phyloP scores from a whole-genome alignment of 1,139 yeast genomes.

The Taphrina wiesneri region DNA sequence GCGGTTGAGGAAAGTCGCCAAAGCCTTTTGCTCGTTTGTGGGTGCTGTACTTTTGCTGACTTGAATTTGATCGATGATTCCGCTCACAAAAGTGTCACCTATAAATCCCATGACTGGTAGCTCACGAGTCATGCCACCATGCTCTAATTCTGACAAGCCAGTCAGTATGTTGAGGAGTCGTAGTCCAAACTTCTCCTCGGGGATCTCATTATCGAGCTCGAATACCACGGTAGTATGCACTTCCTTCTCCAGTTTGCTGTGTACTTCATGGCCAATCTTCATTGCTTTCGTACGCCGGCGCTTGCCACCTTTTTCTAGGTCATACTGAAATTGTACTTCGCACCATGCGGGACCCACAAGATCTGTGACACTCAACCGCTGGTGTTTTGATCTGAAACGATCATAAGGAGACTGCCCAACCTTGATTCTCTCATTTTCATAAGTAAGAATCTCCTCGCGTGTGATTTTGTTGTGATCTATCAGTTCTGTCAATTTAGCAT shows the following conservation, averaged over 20 bases:
- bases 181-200: conserved; percentile 39
- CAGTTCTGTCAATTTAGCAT: not conserved
- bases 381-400: conserved; percentile 6
- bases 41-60: not conserved
- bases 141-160: conserved; percentile 33
- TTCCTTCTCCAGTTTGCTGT: conserved; percentile 36
- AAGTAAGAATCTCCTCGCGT: conserved; percentile 1
- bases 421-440: not conserved
- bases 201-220: conserved; percentile 17
- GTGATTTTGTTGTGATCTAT: conserved; percentile 5
- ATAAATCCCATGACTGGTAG: conserved; percentile 38
- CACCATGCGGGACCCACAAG: conserved; percentile 35
- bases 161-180: conserved; percentile 35
- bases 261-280: conserved; percentile 39
- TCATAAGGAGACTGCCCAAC: conserved; percentile 2
- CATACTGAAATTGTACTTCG: conserved; percentile 28
- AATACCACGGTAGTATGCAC: conserved; percentile 26
- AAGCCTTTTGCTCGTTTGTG: not conserved
- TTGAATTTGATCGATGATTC: conserved; percentile 39
- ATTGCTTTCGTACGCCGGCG: conserved; percentile 36
- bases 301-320: conserved; percentile 18
- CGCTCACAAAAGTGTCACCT: conserved; percentile 36
- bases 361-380: conserved; percentile 39
- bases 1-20: conserved; percentile 1
- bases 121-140: conserved; percentile 36